Evolutionary conservation across 2,329 filamentous ascomycete species (phyloP), one percentile per base, ranked within the genome.

Genomic region (Arthrobotrys musiformis): DNA sequence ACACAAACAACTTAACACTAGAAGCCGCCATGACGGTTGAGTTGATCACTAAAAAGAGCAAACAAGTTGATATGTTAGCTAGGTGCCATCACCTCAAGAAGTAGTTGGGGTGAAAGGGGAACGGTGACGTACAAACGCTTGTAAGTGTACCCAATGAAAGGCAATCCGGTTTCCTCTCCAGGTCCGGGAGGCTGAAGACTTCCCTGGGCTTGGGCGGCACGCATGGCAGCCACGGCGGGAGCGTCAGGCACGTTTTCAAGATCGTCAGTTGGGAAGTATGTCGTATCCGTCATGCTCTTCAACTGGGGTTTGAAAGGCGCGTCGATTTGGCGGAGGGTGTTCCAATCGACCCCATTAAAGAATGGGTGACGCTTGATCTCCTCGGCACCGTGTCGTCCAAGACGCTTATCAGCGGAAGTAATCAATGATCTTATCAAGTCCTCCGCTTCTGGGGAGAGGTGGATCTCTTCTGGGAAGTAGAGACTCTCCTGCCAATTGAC

Each of bases 211-310:
- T 80, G 81, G 42, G 82, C 83, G 15, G 80, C 86, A 80, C 87
- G 87, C 62, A 89, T 89, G 81, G 90, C 88, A 77, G 91, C 90
- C 79, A 91, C 88, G 60, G 92, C 93, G 84, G 96, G 92, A 19
- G 92, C 92, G 83, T 93, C 92, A 82, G 80, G 80, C 8, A 81
- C 79, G 56, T 80, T 80, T 64, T 97, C 93, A 82, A 99, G 97
- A 84, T 99, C 95, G 82, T 99, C 95, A 63, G 93, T 97, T 8
- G 95, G 95, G 90, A 99, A 99, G 87, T 99, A 98, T 54, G 94
- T 94, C 19, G 95, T 97, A 83, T 99, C 95, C 81, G 97, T 92
- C 84, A 95, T 95, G 79, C 93, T 97, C 77, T 92, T 92, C 79
- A 99, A 87, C 82, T 93, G 93, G 1, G 95, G 95, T 85, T 98